A percentile compares a stretch with the other conserved stretches of the same genome.
Evolutionary conservation across 164 flowering plant genomes (phyloP).

Genomic region (Tetrastigma voinierianum): DNA sequence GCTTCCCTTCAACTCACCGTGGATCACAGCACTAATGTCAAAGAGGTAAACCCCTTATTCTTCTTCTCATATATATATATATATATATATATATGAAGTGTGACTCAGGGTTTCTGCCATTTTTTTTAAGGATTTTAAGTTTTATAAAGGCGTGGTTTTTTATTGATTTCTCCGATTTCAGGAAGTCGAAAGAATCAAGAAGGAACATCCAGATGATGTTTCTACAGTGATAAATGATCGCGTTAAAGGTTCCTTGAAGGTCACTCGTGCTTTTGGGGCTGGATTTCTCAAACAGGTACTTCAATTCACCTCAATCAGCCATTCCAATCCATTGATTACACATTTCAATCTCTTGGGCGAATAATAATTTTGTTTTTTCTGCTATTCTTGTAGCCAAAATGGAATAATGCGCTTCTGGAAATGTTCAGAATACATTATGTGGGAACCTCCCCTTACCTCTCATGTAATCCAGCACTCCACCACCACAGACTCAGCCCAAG

Average conservation of each 20-base stretch:
- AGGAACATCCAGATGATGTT: conserved; percentile 74
- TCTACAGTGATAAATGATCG: conserved; percentile 62
- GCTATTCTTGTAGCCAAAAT: conserved; percentile 59
- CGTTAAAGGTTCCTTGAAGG: conserved; percentile 88
- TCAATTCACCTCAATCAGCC: not conserved
- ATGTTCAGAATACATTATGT: conserved; percentile 73
- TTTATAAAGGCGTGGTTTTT: not conserved
- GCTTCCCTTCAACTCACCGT: conserved; percentile 57
- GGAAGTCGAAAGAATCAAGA: conserved; percentile 73
- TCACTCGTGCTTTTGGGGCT: conserved; percentile 91
- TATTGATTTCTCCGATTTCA: conserved; percentile 24
- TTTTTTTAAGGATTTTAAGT: not conserved
- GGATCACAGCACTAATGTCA: conserved; percentile 62
- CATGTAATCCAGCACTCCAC: conserved; percentile 57
- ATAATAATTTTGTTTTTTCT: not conserved
- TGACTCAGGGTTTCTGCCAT: not conserved
- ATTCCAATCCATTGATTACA: not conserved
- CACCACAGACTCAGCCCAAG: conserved; percentile 58
- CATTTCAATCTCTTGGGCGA: not conserved
- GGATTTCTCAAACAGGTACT: conserved; percentile 90
- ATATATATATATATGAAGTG: too few species aligned
- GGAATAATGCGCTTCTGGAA: conserved; percentile 77
- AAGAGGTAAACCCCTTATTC: conserved; percentile 39
- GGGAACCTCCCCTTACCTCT: conserved; percentile 70
- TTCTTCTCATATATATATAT: not conserved